Evolutionary conservation across 2,329 filamentous ascomycete genomes (phyloP), one percentile per base, ranked within the genome.

Genomic region (Plenodomus tracheiphilus): DNA sequence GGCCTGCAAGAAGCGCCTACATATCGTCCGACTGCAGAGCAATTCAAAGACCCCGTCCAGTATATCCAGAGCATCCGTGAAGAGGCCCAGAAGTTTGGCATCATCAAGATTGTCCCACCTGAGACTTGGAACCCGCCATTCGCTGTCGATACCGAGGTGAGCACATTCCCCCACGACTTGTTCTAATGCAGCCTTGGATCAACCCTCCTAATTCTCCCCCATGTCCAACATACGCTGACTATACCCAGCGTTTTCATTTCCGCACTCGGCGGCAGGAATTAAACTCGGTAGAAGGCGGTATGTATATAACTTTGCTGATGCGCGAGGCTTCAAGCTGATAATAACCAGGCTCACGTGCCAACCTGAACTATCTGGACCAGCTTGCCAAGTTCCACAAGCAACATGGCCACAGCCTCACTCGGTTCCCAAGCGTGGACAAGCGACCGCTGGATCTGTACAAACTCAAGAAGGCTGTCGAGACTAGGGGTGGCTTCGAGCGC

Each of bases 251-350:
- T 74, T 99, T 99, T 67, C 94, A 99, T 73, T 99, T 99, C 70
- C 86, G 91, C 58, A 99, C 94, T 13, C 85, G 94, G 69, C 91
- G 95, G 71, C 94, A 99, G 73, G 93, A 97, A 74, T 80, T 99
- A 53, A 99, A 99, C 74, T 96, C 92, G 15, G 91, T 97, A 41
- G 94, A 99, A 87, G 94, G 94, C 81, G 94, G 91, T 95, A 83
- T 75, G 85, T 81, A 40, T 40, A 18, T 15, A 15, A 15, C 11
- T 15, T 32, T 15, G 28, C 28, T 11, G 4, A 10, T 32, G 28
- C 28, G 8, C 28, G 28, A 32, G 28, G 13, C 28, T 11, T 8
- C 28, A 32, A 13, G 19, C 48, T 61, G 28, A 54, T 41, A 35
- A n/a, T 8, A 17, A 34, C 35, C 44, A 95, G 91, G 91, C 67